Percentiles rank a stretch among this genome's conserved stretches.
Evolutionary conservation across 2,329 filamentous ascomycete species (phyloP).

Genomic region (Exophiala alcalophila): DNA sequence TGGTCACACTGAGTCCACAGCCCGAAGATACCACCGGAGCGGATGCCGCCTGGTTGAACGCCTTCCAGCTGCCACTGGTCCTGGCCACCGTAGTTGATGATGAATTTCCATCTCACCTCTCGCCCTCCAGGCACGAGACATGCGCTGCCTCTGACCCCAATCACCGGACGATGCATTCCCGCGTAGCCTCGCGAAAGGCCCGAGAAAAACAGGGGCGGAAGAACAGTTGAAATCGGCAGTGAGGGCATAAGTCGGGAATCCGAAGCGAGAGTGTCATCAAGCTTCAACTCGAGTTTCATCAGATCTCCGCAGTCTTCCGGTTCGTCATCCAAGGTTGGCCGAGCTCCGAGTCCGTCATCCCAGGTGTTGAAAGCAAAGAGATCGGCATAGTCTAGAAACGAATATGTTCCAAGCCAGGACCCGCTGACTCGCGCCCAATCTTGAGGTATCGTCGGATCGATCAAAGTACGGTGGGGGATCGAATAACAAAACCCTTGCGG

Average conservation of each 20-base stretch:
- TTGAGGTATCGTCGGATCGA: conserved; percentile 18
- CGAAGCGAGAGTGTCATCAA: conserved; percentile 20
- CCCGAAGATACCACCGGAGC: conserved; percentile 29
- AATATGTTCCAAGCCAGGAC: conserved; percentile 29
- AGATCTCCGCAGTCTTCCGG: conserved; percentile 30
- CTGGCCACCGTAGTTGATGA: conserved; percentile 28
- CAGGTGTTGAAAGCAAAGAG: conserved; percentile 26
- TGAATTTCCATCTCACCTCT: conserved; percentile 30
- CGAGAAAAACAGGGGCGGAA: conserved; percentile 27
- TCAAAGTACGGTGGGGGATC: conserved; percentile 27
- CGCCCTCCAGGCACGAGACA: conserved; percentile 25
- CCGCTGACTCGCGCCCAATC: conserved; percentile 30
- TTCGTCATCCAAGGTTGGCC: conserved; percentile 25
- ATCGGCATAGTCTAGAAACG: conserved; percentile 29
- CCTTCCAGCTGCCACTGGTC: conserved; percentile 33
- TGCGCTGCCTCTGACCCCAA: conserved; percentile 22
- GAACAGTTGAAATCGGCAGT: conserved; percentile 24
- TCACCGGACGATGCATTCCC: conserved; percentile 15
- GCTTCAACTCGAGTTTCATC: conserved; percentile 28
- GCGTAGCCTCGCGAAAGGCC: conserved; percentile 25
- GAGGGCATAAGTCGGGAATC: conserved; percentile 21
- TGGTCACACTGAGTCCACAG: conserved; percentile 29
- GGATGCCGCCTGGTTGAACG: conserved; percentile 29
- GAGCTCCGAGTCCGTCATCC: conserved; percentile 1
- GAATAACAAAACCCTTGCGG: conserved; percentile 30